phyloP scores from a whole-genome alignment of 164 flowering plant species.

The Vitis labrusca region DNA sequence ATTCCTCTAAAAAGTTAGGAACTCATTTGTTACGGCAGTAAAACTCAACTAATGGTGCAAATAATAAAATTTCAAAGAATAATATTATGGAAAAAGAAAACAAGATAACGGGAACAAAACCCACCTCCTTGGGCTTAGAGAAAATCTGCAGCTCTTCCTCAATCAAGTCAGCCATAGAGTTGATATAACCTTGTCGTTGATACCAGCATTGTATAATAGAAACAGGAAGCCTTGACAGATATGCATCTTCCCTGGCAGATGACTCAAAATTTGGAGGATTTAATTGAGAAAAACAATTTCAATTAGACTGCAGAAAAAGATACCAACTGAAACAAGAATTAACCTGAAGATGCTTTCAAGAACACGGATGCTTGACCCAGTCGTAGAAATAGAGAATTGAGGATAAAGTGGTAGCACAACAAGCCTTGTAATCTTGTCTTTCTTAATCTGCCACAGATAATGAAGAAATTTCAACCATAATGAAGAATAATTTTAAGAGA shows the following conservation, averaged over 20 bases:
- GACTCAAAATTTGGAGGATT: constrained; percentile 10
- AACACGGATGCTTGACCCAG: constrained; percentile 95
- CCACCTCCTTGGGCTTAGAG: constrained; percentile 71
- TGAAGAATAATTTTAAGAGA: background rate
- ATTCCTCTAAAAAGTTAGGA: constrained; percentile 8
- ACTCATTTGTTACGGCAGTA: background rate
- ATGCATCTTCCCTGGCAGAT: constrained; percentile 67
- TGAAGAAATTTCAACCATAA: constrained; percentile 2
- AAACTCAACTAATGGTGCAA: background rate
- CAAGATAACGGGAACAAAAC: constrained; percentile 7
- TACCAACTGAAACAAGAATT: background rate
- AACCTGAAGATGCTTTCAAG: constrained; percentile 80
- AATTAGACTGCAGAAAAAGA: background rate
- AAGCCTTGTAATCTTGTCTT: constrained; percentile 79
- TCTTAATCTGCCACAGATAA: constrained; percentile 61
- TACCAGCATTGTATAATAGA: constrained; percentile 90
- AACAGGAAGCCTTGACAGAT: constrained; percentile 79
- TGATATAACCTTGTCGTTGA: constrained; percentile 86
- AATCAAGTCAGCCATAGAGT: constrained; percentile 91
- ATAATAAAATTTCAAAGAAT: background rate
- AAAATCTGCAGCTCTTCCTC: constrained; percentile 70
- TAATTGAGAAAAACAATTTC: background rate
- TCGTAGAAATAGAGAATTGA: constrained; percentile 93
- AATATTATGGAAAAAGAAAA: background rate
- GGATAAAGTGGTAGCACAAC: constrained; percentile 98